Conservation (phyloP, 2,329 filamentous ascomycete genomes). For the Aspergillus sp. region DNA sequence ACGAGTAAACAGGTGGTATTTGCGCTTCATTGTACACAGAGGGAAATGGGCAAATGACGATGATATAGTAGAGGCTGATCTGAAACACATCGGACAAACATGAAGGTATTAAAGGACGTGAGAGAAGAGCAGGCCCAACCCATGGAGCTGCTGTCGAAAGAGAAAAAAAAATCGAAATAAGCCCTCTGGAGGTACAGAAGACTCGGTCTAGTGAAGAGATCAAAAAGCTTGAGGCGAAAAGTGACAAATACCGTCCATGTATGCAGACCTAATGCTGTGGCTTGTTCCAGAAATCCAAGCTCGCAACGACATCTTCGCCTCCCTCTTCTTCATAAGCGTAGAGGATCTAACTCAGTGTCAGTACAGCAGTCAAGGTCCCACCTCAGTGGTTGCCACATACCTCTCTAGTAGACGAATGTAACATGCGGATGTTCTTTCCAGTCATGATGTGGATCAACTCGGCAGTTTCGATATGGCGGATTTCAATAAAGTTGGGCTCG, state of each 20-base stretch:
- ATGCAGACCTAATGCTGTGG: conserved; percentile 26
- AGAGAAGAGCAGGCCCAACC: conserved; percentile 3
- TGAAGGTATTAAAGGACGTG: conserved; percentile 16
- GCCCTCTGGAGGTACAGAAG: not conserved
- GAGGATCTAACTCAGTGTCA: conserved; percentile 65
- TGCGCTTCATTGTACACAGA: conserved; percentile 42
- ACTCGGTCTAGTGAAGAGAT: conserved; percentile 15
- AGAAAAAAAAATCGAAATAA: conserved; percentile 15
- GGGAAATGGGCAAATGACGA: conserved; percentile 19
- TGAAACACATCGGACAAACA: conserved; percentile 18
- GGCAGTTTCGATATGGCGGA: conserved; percentile 90
- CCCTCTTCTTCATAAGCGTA: conserved; percentile 96
- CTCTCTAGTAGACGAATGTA: conserved; percentile 96
- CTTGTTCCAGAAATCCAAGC: conserved; percentile 92
- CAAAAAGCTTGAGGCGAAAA: conserved; percentile 9
- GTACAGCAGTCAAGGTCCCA: not conserved
- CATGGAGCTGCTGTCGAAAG: conserved; percentile 2
- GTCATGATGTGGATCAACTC: conserved; percentile 91
- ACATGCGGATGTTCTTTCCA: conserved; percentile 93
- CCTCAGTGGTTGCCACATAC: conserved; percentile 52
- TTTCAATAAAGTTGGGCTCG: conserved; percentile 95
- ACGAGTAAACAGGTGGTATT: conserved; percentile 34
- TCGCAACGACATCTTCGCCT: conserved; percentile 89
- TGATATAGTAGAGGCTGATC: conserved; percentile 11
- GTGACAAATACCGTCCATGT: conserved; percentile 6